Evolutionary conservation across 306 rosid genomes (phyloP).

Genomic region (Spatholobus suberectus): DNA sequence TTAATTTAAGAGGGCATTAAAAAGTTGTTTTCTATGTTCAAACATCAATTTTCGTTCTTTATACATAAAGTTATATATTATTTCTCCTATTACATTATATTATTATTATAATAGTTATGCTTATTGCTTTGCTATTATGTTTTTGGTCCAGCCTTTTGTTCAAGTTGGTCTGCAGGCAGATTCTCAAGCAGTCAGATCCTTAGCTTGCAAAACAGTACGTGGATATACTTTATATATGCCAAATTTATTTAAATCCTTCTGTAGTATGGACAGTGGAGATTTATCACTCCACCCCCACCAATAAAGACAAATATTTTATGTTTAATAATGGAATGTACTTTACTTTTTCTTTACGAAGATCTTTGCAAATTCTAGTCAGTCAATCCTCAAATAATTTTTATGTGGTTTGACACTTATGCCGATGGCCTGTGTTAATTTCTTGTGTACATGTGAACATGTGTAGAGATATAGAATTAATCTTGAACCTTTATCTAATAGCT

Average conservation of each 20-base stretch:
- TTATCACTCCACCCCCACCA: not conserved
- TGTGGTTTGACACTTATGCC: not conserved
- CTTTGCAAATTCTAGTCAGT: not conserved
- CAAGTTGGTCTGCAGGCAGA: constrained; percentile 88
- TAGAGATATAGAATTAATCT: not conserved
- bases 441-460: not conserved
- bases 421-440: not conserved
- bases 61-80: not conserved
- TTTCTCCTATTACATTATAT: not conserved
- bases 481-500: constrained; percentile 7
- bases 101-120: constrained; percentile 26
- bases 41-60: constrained; percentile 21
- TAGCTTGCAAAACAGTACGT: constrained; percentile 89
- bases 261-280: constrained; percentile 9
- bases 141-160: constrained; percentile 72
- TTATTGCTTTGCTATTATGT: constrained; percentile 35
- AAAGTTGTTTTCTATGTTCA: constrained; percentile 14
- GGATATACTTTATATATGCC: not conserved
- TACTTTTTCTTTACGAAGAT: not conserved
- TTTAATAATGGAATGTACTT: constrained; percentile 10
- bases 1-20: constrained; percentile 6
- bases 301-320: not conserved
- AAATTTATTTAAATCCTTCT: constrained; percentile 28
- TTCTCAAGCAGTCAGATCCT: constrained; percentile 76
- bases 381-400: not conserved